These are phyloP conservation scores for Fusarium nurragi DNA, from an alignment of 2,329 filamentous ascomycete genomes.

Conservation along the genomic window DNA sequence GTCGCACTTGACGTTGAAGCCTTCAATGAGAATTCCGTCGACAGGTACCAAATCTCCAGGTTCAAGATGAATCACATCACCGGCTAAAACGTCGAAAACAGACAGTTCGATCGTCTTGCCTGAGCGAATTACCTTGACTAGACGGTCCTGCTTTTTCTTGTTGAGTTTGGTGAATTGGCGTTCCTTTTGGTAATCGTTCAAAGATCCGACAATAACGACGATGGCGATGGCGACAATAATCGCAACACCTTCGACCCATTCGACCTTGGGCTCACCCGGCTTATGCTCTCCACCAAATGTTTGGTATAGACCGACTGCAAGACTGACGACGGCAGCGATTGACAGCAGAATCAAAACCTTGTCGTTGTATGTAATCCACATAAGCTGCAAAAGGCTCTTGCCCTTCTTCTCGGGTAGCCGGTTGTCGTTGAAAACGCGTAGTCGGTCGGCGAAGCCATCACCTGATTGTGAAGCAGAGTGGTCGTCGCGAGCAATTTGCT, in stretches of 20 bases:
- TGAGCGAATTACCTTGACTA: slow-evolving; percentile 76
- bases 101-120: slow-evolving; percentile 76
- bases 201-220: slow-evolving; percentile 78
- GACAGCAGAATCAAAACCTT: slow-evolving; percentile 80
- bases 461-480: slow-evolving; percentile 14
- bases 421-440: slow-evolving; percentile 77
- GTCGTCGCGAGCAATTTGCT: slow-evolving; percentile 44
- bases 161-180: slow-evolving; percentile 82
- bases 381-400: slow-evolving; percentile 75
- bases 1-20: slow-evolving; percentile 79
- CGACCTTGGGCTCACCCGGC: slow-evolving; percentile 64
- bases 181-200: slow-evolving; percentile 85
- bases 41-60: slow-evolving; percentile 79
- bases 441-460: slow-evolving; percentile 66
- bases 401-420: slow-evolving; percentile 77
- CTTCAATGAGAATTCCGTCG: slow-evolving; percentile 77
- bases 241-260: slow-evolving; percentile 85
- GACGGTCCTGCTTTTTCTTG: slow-evolving; percentile 79
- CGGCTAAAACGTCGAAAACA: slow-evolving; percentile 74
- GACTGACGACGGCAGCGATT: slow-evolving; percentile 74
- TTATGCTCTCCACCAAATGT: slow-evolving; percentile 70
- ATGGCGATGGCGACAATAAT: slow-evolving; percentile 84
- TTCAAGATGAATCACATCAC: slow-evolving; percentile 77
- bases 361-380: slow-evolving; percentile 87
- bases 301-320: slow-evolving; percentile 80